Base-by-base conservation (phyloP, 2,329 filamentous ascomycete genomes). In the Gyromitra esculenta region DNA sequence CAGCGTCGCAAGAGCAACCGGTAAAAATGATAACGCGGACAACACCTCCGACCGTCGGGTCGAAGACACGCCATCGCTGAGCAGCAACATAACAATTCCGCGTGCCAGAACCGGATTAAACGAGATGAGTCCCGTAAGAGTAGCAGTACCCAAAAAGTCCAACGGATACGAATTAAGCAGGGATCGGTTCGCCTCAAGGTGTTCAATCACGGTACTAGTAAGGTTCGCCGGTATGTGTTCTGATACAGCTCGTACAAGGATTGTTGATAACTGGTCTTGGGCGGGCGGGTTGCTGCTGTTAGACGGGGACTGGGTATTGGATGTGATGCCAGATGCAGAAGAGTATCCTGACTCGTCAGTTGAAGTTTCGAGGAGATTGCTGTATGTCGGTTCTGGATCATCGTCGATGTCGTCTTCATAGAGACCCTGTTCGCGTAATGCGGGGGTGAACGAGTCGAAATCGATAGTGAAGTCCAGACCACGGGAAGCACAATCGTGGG, bases 391-490 rank as follows among this genome's bases (percentile, higher is more conserved):
- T 8, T 48, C 48, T 15, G 57, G 64, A n/a, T 77, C 70, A 31
- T 43, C 31, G 3, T 31, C 25, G 25, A 31, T 31, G 25, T 31
- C 25, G 25, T 39, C 31, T 37, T 75, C 76, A 41, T 79, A 76
- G 45, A 78, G 66, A 11, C 78, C 78, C 56, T 79, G 78, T 0
- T 72, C 66, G 5, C 65, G 54, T 18, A 79, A 52, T 7, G 76
- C 78, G 7, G 66, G 50, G 1, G 35, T 72, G 57, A 79, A 79
- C 18, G 64, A 45, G 11, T 62, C 37, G 8, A 78, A 43, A 15
- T 78, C 70, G 31, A 78, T 48, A 2, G 68, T 62, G 41, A 77
- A 79, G 41, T 79, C 76, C 21, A 77, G 52, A 2, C 78, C 78
- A 5, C 69, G 72, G 21, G 67, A 54, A 5, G 69, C 78, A n/a